Conservation (phyloP, 306 rosid species). For the Castanea sativa region DNA sequence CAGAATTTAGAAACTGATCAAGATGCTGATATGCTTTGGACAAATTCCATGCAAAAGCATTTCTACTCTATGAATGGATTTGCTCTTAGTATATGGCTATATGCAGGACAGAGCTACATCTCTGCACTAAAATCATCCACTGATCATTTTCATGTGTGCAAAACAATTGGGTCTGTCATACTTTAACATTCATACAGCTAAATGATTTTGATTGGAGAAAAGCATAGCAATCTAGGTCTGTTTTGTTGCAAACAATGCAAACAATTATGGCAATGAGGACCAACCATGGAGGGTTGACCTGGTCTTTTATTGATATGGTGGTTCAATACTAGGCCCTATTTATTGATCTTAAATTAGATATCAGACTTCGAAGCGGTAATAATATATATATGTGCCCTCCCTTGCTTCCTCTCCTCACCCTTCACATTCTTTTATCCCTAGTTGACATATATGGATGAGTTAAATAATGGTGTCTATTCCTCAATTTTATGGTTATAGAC, state of each 20-base stretch:
- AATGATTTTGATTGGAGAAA: background rate
- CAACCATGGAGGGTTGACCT: no score
- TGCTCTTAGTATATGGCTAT: background rate
- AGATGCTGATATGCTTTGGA: background rate
- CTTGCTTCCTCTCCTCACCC: background rate
- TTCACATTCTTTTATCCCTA: background rate
- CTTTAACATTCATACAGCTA: background rate
- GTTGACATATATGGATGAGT: slow-evolving; percentile 7
- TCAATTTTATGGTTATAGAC: background rate
- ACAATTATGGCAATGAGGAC: background rate
- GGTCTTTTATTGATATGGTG: slow-evolving; percentile 5
- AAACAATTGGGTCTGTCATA: background rate
- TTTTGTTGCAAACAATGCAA: background rate
- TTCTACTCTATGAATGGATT: background rate
- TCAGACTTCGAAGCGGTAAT: background rate
- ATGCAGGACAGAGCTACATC: background rate
- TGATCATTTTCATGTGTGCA: background rate
- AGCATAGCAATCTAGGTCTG: background rate
- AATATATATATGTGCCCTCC: background rate
- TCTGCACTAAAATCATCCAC: background rate
- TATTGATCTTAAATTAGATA: background rate
- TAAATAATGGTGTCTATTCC: background rate
- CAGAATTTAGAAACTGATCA: background rate
- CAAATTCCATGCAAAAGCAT: background rate
- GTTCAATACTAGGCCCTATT: background rate